Percentiles rank a stretch among this genome's conserved stretches.
Evolutionary conservation across 768 basidiomycete species (phyloP).

Genomic region (Pleurotus cornucopiae): DNA sequence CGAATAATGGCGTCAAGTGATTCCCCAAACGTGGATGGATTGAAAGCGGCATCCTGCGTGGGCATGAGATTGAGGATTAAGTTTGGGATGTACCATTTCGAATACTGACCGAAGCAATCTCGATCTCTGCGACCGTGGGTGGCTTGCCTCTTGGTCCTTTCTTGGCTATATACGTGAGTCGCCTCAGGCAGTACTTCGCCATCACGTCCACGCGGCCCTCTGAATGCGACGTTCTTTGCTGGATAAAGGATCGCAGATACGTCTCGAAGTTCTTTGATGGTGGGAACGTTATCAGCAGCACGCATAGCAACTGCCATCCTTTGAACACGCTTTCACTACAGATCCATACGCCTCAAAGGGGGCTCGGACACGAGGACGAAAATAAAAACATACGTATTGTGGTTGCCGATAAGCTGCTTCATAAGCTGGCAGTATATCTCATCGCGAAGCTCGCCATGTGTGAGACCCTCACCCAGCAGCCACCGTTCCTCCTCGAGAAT

Average conservation of each 20-base stretch:
- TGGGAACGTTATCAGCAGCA: constrained; percentile 86
- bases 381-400: constrained; percentile 56
- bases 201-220: constrained; percentile 85
- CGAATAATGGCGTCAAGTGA: constrained; percentile 80
- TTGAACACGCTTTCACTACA: constrained; percentile 69
- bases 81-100: not conserved
- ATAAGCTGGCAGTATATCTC: constrained; percentile 92
- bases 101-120: constrained; percentile 73
- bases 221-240: constrained; percentile 57
- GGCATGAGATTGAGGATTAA: constrained; percentile 11
- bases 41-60: constrained; percentile 83
- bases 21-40: constrained; percentile 92
- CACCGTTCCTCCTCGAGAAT: constrained; percentile 84
- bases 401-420: constrained; percentile 86
- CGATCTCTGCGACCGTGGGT: constrained; percentile 80
- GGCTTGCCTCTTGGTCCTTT: constrained; percentile 87
- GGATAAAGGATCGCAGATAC: constrained; percentile 78
- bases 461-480: constrained; percentile 76
- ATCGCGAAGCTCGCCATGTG: constrained; percentile 82
- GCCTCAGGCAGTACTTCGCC: constrained; percentile 86
- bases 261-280: constrained; percentile 92
- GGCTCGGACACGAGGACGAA: not conserved
- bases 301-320: constrained; percentile 92
- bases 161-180: constrained; percentile 67
- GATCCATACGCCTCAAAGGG: not conserved